phyloP scores from a whole-genome alignment of 2,329 filamentous ascomycete genomes.

The Botrytis cinerea region DNA sequence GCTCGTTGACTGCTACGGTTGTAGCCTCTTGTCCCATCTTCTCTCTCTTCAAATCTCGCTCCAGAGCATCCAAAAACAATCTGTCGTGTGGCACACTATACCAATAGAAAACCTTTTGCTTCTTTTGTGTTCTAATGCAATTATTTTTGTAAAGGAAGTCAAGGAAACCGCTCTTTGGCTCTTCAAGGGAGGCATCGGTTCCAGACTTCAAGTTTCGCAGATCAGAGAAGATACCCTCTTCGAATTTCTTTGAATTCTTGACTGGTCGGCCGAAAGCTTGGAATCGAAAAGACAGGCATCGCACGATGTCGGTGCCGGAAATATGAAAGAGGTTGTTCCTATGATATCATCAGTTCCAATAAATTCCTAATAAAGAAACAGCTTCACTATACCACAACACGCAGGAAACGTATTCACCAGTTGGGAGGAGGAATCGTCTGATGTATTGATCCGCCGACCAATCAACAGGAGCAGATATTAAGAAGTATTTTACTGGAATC shows the following conservation, averaged over 20 bases:
- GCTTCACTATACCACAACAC: conserved; percentile 72
- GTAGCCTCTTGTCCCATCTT: conserved; percentile 99
- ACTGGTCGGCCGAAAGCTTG: conserved; percentile 97
- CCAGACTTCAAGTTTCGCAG: conserved; percentile 97
- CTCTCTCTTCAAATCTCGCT: conserved; percentile 96
- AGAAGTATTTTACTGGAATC: conserved; percentile 90
- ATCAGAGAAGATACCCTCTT: conserved; percentile 99
- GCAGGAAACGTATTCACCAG: conserved; percentile 98
- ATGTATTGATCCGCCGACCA: conserved; percentile 98
- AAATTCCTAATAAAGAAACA: conserved; percentile 26
- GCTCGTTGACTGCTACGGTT: conserved; percentile 94
- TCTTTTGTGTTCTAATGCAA: conserved; percentile 99
- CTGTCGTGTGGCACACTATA: conserved; percentile 98
- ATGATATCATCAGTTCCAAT: conserved; percentile 38
- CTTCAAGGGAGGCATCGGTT: conserved; percentile 95
- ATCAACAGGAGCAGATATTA: conserved; percentile 97
- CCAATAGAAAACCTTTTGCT: conserved; percentile 99
- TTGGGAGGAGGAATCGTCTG: conserved; percentile 89
- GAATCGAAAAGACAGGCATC: conserved; percentile 96
- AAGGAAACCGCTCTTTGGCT: conserved; percentile 97
- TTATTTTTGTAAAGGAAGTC: conserved; percentile 99
- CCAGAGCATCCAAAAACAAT: conserved; percentile 93
- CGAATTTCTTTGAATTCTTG: conserved; percentile 99
- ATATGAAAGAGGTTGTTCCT: conserved; percentile 99
- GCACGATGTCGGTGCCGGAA: conserved; percentile 96